Evolutionary conservation across 2,329 filamentous ascomycete species (phyloP).

Genomic region (Paraconiothyrium brasiliense): DNA sequence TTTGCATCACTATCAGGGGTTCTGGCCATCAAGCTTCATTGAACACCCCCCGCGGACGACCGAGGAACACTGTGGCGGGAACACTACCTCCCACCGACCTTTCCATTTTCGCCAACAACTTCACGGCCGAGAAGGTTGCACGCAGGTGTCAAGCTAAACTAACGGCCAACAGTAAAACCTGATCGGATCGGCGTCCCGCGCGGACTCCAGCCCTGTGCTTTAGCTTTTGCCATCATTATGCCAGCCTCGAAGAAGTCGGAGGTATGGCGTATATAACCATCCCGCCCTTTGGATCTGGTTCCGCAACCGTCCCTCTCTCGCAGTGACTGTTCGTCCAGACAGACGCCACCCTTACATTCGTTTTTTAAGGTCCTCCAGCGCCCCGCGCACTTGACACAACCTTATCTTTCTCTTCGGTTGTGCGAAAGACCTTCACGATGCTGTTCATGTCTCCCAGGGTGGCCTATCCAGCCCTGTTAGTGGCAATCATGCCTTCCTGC

Average conservation of each 20-base stretch:
- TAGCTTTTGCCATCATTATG: constrained; percentile 4
- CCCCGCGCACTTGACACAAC: background rate
- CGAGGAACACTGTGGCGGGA: constrained; percentile 2
- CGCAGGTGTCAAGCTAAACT: constrained; percentile 1
- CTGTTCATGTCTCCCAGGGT: constrained; percentile 7
- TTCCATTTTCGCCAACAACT: background rate
- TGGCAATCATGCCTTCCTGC: constrained; percentile 4
- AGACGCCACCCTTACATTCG: background rate
- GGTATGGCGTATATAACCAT: constrained; percentile 3
- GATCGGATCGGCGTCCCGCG: background rate
- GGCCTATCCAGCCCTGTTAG: constrained; percentile 14
- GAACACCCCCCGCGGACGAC: background rate
- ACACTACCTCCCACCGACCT: background rate
- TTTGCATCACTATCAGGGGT: background rate
- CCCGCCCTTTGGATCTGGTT: background rate
- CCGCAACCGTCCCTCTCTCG: background rate
- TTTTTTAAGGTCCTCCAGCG: background rate
- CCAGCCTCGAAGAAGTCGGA: background rate
- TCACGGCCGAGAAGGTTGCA: constrained; percentile 2
- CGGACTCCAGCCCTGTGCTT: background rate
- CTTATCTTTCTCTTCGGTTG: background rate
- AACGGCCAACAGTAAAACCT: background rate
- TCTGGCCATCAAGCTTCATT: background rate
- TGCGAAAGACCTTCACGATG: constrained; percentile 6
- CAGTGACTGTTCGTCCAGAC: background rate